These are phyloP conservation scores for Cryoendolithus antarcticus DNA, from an alignment of 2,329 filamentous ascomycete species.

Conservation along the genomic window DNA sequence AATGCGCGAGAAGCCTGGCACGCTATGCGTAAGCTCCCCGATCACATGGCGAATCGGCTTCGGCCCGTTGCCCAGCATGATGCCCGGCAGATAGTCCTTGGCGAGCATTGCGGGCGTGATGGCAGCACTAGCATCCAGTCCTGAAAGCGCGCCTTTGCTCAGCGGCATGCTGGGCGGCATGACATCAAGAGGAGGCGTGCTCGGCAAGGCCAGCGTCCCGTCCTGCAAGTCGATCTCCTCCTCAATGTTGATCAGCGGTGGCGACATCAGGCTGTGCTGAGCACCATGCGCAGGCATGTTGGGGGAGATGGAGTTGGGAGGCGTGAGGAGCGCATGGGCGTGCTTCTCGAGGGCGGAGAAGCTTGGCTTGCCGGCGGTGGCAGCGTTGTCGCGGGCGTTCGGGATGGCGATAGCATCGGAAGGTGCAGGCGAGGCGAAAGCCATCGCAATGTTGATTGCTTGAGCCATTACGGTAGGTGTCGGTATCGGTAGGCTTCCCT, in stretches of 20 bases:
- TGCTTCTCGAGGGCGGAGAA: conserved; percentile 19
- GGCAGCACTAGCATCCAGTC: conserved; percentile 59
- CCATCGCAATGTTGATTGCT: conserved; percentile 20
- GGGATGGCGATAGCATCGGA: conserved; percentile 21
- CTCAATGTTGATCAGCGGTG: conserved; percentile 48
- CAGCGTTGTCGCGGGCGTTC: conserved; percentile 12
- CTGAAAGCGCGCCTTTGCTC: conserved; percentile 40
- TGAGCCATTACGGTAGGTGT: conserved; percentile 19
- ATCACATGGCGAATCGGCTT: conserved; percentile 92
- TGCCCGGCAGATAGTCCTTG: conserved; percentile 79
- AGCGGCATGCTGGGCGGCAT: conserved; percentile 24
- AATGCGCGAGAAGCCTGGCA: conserved; percentile 84
- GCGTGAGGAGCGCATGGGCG: conserved; percentile 58
- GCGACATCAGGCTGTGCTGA: conserved; percentile 40
- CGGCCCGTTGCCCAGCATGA: conserved; percentile 79
- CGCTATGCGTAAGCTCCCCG: conserved; percentile 81
- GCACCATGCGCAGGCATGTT: conserved; percentile 70
- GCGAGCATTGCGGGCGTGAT: conserved; percentile 80
- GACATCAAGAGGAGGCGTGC: conserved; percentile 9
- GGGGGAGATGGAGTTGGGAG: conserved; percentile 90
- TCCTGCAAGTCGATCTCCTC: conserved; percentile 74
- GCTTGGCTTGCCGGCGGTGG: conserved; percentile 11
- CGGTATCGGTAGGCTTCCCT: conserved; percentile 23
- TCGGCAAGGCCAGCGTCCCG: conserved; percentile 38
- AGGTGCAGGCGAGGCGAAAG: conserved; percentile 19